A percentile compares a stretch with the other conserved stretches of the same genome.
phyloP scores from a whole-genome alignment of 73 alveolate genomes.

The Effrenium voratum region DNA sequence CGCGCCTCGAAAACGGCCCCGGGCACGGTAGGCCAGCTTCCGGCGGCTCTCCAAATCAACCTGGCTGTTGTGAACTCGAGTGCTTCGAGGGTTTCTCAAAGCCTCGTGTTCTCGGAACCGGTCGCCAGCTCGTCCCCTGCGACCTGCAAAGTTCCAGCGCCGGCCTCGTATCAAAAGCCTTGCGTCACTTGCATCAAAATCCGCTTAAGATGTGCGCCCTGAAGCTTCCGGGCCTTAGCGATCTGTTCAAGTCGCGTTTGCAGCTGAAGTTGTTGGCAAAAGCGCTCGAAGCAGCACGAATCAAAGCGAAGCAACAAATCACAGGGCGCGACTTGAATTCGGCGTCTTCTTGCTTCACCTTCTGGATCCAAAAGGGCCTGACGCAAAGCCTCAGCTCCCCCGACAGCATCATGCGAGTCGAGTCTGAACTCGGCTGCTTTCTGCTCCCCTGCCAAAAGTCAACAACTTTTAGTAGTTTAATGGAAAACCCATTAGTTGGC shows the following conservation, averaged over 20 bases:
- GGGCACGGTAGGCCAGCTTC: conserved; percentile 64
- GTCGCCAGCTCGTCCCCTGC: conserved; percentile 1
- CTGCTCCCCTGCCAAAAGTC: no score
- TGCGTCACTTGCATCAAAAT: no score
- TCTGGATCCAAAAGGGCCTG: conserved; percentile 76
- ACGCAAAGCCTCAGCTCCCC: conserved; percentile 57
- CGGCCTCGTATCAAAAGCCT: no score
- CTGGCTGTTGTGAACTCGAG: not conserved
- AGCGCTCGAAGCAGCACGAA: not conserved
- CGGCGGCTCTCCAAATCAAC: conserved; percentile 78
- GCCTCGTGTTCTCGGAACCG: conserved; percentile 92
- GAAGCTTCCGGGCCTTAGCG: not conserved
- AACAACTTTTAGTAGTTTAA: no score
- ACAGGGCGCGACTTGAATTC: conserved; percentile 17
- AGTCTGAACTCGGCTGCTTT: no score
- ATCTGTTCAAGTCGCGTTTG: not conserved
- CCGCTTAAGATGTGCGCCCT: no score
- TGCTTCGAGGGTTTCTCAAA: not conserved
- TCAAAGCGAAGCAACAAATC: not conserved
- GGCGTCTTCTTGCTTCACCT: conserved; percentile 85
- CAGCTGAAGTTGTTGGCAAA: not conserved
- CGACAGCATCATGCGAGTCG: no score
- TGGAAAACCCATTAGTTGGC: no score
- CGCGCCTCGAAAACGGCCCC: conserved; percentile 50
- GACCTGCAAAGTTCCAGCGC: conserved; percentile 86